Percentiles rank a stretch among this genome's conserved stretches.
Evolutionary conservation across 768 basidiomycete genomes (phyloP).

Genomic region (Tricholoma matsutake): DNA sequence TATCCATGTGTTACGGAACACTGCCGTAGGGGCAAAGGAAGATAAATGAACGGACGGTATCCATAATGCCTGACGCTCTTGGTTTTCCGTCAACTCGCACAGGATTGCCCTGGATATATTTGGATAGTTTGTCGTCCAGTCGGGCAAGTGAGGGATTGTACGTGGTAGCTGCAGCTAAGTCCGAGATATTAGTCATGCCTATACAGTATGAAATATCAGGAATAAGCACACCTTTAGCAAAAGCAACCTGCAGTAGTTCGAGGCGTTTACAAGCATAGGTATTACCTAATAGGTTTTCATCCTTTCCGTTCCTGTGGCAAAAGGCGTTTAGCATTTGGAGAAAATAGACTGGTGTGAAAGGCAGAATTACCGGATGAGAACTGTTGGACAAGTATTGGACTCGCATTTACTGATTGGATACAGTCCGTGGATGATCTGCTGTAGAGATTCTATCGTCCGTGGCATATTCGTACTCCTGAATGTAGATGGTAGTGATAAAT

Average conservation of each 20-base stretch:
- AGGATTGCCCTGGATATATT: constrained; percentile 64
- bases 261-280: constrained; percentile 65
- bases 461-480: constrained; percentile 71
- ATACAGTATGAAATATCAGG: not conserved
- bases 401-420: constrained; percentile 56
- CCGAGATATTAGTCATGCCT: not conserved
- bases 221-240: constrained; percentile 52
- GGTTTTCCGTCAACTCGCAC: constrained; percentile 76
- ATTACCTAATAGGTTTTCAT: constrained; percentile 73
- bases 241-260: constrained; percentile 56
- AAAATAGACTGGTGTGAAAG: not conserved
- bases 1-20: constrained; percentile 20
- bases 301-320: constrained; percentile 53
- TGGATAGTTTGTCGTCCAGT: constrained; percentile 65
- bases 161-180: constrained; percentile 56
- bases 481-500: not conserved
- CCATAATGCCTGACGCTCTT: constrained; percentile 69
- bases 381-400: constrained; percentile 40
- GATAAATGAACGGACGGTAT: constrained; percentile 47
- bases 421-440: constrained; percentile 70
- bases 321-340: not conserved
- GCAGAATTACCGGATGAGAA: constrained; percentile 50
- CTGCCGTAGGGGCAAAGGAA: not conserved
- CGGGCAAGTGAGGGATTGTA: constrained; percentile 61
- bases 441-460: constrained; percentile 70